phyloP scores from a whole-genome alignment of 2,329 filamentous ascomycete species.

The Elsinoe fawcettii region DNA sequence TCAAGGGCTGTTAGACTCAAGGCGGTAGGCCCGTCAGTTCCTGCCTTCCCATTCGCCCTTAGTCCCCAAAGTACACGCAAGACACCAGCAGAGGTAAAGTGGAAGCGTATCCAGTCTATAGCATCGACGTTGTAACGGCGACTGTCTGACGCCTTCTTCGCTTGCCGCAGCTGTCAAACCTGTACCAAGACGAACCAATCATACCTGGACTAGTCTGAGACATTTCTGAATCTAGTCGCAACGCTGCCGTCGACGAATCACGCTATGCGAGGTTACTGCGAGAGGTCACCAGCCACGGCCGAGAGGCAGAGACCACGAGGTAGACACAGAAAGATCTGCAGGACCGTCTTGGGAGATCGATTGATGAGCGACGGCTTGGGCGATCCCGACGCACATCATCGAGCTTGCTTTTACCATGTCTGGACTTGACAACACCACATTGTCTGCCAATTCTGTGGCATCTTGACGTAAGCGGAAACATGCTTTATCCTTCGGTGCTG shows the following conservation, averaged over 20 bases:
- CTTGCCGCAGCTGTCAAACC: neutral
- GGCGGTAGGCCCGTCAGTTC: constrained; percentile 4
- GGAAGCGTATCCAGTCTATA: neutral
- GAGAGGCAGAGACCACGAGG: neutral
- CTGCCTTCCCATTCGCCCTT: neutral
- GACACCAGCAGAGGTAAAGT: neutral
- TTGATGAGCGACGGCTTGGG: constrained; percentile 9
- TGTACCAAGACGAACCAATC: neutral
- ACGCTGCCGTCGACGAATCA: constrained; percentile 6
- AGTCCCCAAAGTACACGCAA: neutral
- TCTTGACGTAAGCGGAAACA: constrained; percentile 12
- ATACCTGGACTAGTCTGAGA: neutral
- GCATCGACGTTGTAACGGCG: constrained; percentile 12
- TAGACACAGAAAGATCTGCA: neutral
- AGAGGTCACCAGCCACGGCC: constrained; percentile 7
- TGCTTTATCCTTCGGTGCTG: neutral
- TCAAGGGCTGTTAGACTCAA: neutral
- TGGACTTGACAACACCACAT: constrained; percentile 8
- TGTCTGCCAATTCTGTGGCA: neutral
- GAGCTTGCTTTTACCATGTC: constrained; percentile 3
- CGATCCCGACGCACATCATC: constrained; percentile 12
- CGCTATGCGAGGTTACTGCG: neutral
- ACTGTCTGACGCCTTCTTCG: constrained; percentile 1
- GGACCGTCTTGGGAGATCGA: constrained; percentile 4
- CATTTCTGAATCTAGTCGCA: constrained; percentile 13